Evolutionary conservation across 768 basidiomycete species (phyloP).

Genomic region (Clavulina sp.): DNA sequence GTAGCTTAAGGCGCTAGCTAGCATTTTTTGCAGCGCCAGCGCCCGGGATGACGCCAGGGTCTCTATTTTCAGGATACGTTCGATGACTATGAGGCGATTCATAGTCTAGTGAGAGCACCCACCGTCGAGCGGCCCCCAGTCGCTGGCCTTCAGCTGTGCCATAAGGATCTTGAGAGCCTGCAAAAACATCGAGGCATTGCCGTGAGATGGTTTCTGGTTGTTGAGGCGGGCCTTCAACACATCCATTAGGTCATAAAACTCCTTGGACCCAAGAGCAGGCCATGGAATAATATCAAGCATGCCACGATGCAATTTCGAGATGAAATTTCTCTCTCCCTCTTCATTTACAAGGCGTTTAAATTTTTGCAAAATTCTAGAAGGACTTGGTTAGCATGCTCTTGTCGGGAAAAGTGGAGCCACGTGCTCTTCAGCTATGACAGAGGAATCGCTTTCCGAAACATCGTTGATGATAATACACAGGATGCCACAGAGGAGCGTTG

Average conservation of each 20-base stretch:
- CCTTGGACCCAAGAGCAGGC: constrained; percentile 21
- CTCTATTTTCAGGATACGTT: no score
- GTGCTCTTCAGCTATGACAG: constrained; percentile 40
- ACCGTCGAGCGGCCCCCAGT: constrained; percentile 51
- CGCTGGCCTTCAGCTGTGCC: constrained; percentile 46
- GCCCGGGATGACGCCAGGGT: constrained; percentile 12
- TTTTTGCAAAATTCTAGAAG: constrained; percentile 13
- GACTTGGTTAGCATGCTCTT: not conserved
- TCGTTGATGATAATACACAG: constrained; percentile 55
- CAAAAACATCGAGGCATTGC: constrained; percentile 4
- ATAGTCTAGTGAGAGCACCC: constrained; percentile 13
- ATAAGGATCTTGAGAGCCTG: constrained; percentile 36
- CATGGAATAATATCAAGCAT: constrained; percentile 1
- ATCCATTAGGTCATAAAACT: constrained; percentile 41
- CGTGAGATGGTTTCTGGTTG: constrained; percentile 23
- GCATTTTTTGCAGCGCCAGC: constrained; percentile 21
- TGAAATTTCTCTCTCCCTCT: constrained; percentile 45
- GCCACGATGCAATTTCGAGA: constrained; percentile 19
- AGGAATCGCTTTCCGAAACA: constrained; percentile 42
- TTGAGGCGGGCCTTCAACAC: constrained; percentile 31
- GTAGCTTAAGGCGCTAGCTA: constrained; percentile 27
- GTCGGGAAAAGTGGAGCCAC: constrained; percentile 14
- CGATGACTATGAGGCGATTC: constrained; percentile 14
- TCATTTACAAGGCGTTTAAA: constrained; percentile 43
- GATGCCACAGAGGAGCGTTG: constrained; percentile 38